phyloP scores from a whole-genome alignment of 2,329 filamentous ascomycete genomes.

The Alternaria angustiovoidea region DNA sequence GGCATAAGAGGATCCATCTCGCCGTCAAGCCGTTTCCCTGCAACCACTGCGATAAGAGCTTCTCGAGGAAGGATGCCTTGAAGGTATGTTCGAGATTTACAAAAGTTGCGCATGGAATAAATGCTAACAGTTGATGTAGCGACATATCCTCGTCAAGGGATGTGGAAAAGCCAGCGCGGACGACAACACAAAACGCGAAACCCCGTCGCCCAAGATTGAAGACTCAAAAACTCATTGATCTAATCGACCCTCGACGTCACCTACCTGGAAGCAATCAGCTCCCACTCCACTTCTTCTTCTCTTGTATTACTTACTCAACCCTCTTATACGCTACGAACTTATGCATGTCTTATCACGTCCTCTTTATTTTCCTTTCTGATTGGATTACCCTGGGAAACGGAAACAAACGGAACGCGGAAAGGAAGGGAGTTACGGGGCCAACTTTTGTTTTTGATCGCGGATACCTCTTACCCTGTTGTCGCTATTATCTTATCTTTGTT shows the following conservation, averaged over 20 bases:
- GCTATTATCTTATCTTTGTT: constrained; percentile 19
- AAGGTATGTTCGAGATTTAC: constrained; percentile 71
- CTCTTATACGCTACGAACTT: constrained; percentile 14
- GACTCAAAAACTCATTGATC: constrained; percentile 39
- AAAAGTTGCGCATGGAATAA: constrained; percentile 44
- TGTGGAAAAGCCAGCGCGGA: constrained; percentile 62
- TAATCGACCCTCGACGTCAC: constrained; percentile 5
- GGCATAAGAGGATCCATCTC: constrained; percentile 93
- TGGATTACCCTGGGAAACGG: constrained; percentile 24
- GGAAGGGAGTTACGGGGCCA: constrained; percentile 6
- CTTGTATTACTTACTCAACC: constrained; percentile 46
- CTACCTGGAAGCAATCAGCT: too few species aligned
- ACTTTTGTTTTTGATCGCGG: constrained; percentile 26
- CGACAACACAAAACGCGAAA: constrained; percentile 47
- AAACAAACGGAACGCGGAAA: not conserved
- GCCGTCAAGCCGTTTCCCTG: constrained; percentile 97
- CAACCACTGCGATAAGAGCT: constrained; percentile 90
- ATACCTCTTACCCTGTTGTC: constrained; percentile 37
- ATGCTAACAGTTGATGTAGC: constrained; percentile 50
- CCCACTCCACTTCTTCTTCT: constrained; percentile 29
- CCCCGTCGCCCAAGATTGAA: constrained; percentile 43
- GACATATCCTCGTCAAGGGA: constrained; percentile 73
- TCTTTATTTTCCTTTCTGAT: constrained; percentile 29
- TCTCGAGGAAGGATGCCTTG: constrained; percentile 93
- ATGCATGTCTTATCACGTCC: constrained; percentile 4